Conservation (phyloP, 768 basidiomycete genomes). For the Sarcomyxa edulis region DNA sequence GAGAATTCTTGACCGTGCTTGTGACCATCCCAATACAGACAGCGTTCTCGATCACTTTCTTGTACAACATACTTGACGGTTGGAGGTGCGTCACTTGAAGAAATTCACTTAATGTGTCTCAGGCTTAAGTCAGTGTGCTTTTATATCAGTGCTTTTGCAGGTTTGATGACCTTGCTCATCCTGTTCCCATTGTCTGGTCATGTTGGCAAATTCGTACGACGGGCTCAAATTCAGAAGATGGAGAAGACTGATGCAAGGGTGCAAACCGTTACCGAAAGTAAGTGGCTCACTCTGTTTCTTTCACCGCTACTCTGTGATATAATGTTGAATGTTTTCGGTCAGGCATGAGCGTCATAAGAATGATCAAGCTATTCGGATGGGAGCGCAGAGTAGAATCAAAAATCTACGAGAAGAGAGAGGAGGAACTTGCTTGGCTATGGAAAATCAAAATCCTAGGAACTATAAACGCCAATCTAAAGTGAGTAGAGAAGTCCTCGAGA, state of each 20-base stretch:
- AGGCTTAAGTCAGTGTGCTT: constrained; percentile 20
- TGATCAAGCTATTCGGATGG: constrained; percentile 72
- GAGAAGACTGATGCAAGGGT: constrained; percentile 53
- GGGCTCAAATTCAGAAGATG: constrained; percentile 43
- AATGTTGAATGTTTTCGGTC: constrained; percentile 17
- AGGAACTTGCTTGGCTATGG: constrained; percentile 51
- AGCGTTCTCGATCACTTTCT: constrained; percentile 17
- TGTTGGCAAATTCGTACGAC: constrained; percentile 41
- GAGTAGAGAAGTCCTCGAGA: no score
- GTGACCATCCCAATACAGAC: constrained; percentile 18
- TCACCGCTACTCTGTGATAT: not conserved
- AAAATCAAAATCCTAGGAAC: constrained; percentile 47
- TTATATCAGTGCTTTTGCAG: constrained; percentile 44
- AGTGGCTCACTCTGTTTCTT: constrained; percentile 15
- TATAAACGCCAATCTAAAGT: constrained; percentile 38
- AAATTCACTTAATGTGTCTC: constrained; percentile 6
- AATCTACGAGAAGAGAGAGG: constrained; percentile 52
- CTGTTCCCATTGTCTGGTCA: constrained; percentile 55
- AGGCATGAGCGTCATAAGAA: constrained; percentile 54
- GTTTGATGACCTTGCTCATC: constrained; percentile 43
- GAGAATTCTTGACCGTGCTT: constrained; percentile 25
- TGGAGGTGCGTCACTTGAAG: constrained; percentile 19
- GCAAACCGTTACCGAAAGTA: constrained; percentile 56
- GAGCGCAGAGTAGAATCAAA: constrained; percentile 48
- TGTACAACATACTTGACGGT: constrained; percentile 24